Conservation (phyloP, 306 rosid genomes). For the Acacia acuminata region DNA sequence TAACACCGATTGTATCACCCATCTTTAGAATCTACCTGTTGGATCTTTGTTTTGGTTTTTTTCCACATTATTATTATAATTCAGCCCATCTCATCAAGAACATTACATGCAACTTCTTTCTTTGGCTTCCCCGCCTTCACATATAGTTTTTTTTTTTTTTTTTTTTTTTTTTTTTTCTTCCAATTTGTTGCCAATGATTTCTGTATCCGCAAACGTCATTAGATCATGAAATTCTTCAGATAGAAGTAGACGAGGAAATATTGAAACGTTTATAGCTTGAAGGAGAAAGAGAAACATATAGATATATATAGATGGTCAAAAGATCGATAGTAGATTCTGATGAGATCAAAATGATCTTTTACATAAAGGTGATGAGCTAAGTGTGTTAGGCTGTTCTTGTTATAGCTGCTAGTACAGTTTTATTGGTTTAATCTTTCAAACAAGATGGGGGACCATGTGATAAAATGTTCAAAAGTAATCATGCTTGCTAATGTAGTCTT, state of each 20-base stretch:
- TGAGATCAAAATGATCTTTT: background rate
- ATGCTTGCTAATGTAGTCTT: too few species aligned
- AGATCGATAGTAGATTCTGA: background rate
- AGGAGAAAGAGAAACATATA: background rate
- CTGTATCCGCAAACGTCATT: background rate
- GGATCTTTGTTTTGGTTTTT: constrained; percentile 32
- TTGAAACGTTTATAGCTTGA: background rate
- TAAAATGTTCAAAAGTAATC: background rate
- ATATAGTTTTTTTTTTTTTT: too few species aligned
- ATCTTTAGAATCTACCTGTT: constrained; percentile 31
- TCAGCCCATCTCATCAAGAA: background rate
- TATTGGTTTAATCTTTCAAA: background rate
- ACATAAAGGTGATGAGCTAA: background rate
- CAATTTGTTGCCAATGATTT: background rate
- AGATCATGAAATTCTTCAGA: background rate
- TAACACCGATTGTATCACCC: constrained; percentile 53
- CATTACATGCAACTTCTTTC: background rate
- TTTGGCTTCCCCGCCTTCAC: constrained; percentile 2
- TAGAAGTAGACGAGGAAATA: background rate
- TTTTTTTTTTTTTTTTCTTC: too few species aligned
- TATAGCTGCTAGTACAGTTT: background rate
- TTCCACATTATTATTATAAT: constrained; percentile 1
- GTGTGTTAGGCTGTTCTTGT: background rate
- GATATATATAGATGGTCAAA: background rate
- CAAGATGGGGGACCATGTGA: background rate